A percentile compares a stretch with the other conserved stretches of the same genome.
These are phyloP conservation scores for Obelidium mucronatum DNA, from an alignment of 192 early-diverging fungal genomes.

Conservation along the genomic window DNA sequence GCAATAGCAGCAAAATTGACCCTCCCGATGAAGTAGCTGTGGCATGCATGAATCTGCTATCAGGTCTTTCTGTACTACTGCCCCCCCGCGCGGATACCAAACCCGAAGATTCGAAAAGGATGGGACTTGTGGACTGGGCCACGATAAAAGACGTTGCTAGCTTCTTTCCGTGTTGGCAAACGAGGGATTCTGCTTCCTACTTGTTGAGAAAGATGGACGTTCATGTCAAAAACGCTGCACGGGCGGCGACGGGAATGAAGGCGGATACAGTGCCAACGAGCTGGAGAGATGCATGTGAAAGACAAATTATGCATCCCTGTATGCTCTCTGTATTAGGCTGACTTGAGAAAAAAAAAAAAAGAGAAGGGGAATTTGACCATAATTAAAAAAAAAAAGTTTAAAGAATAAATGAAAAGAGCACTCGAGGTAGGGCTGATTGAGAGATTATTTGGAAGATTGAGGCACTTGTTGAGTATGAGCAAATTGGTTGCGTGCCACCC, in stretches of 20 bases:
- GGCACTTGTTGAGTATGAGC: too few relatives aligned
- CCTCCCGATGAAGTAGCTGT: not conserved
- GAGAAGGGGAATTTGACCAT: too few relatives aligned
- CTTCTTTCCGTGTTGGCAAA: not conserved
- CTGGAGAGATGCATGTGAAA: not conserved
- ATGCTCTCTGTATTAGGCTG: slow-evolving; percentile 29
- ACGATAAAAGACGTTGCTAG: not conserved
- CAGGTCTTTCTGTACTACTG: not conserved
- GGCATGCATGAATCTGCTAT: not conserved
- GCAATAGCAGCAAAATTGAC: too few relatives aligned
- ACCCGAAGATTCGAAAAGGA: not conserved
- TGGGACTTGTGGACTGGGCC: not conserved
- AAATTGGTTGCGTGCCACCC: too few relatives aligned
- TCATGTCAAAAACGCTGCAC: not conserved
- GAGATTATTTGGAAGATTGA: too few relatives aligned
- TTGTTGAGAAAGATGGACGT: not conserved
- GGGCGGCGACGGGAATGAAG: not conserved
- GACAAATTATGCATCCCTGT: slow-evolving; percentile 12
- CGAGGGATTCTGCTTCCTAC: not conserved
- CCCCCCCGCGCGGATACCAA: too few relatives aligned
- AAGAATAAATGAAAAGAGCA: too few relatives aligned
- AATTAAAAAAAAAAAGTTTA: too few relatives aligned
- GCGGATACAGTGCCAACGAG: not conserved
- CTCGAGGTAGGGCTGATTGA: too few relatives aligned
- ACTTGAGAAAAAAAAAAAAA: too few relatives aligned